Evolutionary conservation across 164 flowering plant genomes (phyloP).

Genomic region (Sedum album): DNA sequence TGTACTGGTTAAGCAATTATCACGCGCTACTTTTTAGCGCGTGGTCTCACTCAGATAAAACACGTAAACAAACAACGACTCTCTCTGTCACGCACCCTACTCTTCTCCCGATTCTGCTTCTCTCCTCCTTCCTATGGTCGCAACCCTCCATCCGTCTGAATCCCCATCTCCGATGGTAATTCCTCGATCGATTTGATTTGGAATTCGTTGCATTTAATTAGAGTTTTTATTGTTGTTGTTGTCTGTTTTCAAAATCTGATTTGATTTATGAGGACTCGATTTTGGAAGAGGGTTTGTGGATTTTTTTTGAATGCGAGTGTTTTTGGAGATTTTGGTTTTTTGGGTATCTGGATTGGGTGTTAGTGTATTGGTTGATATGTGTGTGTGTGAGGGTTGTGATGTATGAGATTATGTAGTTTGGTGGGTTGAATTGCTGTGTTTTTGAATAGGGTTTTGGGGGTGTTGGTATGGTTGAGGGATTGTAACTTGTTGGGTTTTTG

Average conservation of each 20-base stretch:
- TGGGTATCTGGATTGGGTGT: background rate
- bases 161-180: background rate
- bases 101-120: background rate
- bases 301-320: background rate
- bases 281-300: background rate
- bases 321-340: background rate
- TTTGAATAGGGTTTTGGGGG: too few species aligned
- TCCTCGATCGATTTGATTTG: too few species aligned
- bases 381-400: background rate
- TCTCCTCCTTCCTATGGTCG: background rate
- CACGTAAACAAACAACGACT: too few species aligned
- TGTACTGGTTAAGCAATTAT: too few species aligned
- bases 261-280: background rate
- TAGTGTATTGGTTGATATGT: background rate
- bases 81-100: too few species aligned
- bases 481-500: background rate
- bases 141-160: background rate
- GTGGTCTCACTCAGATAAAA: too few species aligned
- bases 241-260: background rate
- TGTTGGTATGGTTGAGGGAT: background rate
- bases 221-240: background rate
- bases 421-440: background rate
- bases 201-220: too few species aligned
- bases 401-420: background rate
- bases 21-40: too few species aligned